Evolutionary conservation across 768 basidiomycete genomes (phyloP).

Genomic region (Suillus spraguei): DNA sequence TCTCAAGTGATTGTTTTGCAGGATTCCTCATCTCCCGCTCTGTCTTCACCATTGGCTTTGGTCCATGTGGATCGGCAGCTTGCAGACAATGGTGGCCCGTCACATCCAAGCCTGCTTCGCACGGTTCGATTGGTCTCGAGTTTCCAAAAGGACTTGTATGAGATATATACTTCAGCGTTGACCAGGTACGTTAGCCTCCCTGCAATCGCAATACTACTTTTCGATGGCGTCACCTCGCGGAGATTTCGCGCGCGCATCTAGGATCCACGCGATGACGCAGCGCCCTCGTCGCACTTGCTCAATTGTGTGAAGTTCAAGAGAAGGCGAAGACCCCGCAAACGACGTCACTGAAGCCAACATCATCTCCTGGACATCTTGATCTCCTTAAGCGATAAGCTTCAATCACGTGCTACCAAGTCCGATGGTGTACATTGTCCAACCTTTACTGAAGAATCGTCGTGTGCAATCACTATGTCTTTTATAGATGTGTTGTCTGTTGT

Average conservation of each 20-base stretch:
- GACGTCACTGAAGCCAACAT: conserved; percentile 46
- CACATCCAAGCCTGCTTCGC: background rate
- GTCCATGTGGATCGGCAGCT: no score
- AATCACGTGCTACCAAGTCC: conserved; percentile 9
- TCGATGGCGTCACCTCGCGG: background rate
- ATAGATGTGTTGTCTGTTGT: no score
- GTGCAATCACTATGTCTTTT: no score
- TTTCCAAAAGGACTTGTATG: conserved; percentile 83
- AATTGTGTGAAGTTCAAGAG: conserved; percentile 78
- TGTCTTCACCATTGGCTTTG: no score
- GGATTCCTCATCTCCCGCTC: no score
- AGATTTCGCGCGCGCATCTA: conserved; percentile 43
- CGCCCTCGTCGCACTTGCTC: conserved; percentile 78
- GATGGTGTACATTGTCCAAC: no score
- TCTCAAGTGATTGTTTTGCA: no score
- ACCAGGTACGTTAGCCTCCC: conserved; percentile 56
- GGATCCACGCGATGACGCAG: conserved; percentile 81
- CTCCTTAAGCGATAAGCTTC: conserved; percentile 59
- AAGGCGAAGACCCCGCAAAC: conserved; percentile 51
- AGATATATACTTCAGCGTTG: conserved; percentile 89
- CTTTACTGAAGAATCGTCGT: no score
- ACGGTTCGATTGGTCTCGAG: conserved; percentile 5
- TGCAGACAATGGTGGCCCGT: background rate
- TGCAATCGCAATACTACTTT: conserved; percentile 1
- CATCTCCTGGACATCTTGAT: conserved; percentile 62